Evolutionary conservation across 768 basidiomycete genomes (phyloP).

Genomic region (Chalciporus chontae): DNA sequence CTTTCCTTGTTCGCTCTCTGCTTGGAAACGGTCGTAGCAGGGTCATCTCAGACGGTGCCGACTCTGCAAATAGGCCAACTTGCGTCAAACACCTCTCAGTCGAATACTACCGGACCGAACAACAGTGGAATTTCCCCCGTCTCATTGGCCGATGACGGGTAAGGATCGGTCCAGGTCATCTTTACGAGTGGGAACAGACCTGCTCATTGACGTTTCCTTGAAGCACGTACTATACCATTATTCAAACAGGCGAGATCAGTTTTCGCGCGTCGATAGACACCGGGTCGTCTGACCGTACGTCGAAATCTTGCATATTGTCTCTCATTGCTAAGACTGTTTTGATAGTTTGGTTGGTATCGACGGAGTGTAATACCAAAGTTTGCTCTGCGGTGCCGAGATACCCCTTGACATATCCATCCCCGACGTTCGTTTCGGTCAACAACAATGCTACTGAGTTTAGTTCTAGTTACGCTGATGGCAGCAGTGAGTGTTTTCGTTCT

Average conservation of each 20-base stretch:
- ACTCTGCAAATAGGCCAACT: conserved; percentile 11
- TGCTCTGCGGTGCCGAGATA: conserved; percentile 66
- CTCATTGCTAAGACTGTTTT: neutral
- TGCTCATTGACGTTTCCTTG: conserved; percentile 5
- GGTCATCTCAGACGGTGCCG: conserved; percentile 1
- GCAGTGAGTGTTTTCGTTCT: conserved; percentile 44
- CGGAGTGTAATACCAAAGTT: conserved; percentile 50
- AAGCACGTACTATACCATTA: conserved; percentile 67
- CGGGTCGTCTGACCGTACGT: conserved; percentile 44
- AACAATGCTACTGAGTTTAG: conserved; percentile 58
- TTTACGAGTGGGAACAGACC: neutral
- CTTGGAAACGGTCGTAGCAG: conserved; percentile 8
- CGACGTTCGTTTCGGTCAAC: conserved; percentile 60
- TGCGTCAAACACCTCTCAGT: conserved; percentile 11
- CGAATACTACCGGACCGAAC: conserved; percentile 25
- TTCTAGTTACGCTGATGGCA: conserved; percentile 63
- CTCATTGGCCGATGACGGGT: conserved; percentile 45
- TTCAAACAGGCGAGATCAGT: conserved; percentile 57
- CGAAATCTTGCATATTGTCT: neutral
- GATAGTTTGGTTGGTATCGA: conserved; percentile 71
- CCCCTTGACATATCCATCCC: conserved; percentile 62
- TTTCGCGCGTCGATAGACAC: conserved; percentile 75
- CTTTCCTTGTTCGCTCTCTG: conserved; percentile 10
- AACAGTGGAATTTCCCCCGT: conserved; percentile 41
- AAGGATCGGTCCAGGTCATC: conserved; percentile 36